These are phyloP conservation scores for Biscutella laevigata DNA, from an alignment of 441 rosid species.

Conservation along the genomic window DNA sequence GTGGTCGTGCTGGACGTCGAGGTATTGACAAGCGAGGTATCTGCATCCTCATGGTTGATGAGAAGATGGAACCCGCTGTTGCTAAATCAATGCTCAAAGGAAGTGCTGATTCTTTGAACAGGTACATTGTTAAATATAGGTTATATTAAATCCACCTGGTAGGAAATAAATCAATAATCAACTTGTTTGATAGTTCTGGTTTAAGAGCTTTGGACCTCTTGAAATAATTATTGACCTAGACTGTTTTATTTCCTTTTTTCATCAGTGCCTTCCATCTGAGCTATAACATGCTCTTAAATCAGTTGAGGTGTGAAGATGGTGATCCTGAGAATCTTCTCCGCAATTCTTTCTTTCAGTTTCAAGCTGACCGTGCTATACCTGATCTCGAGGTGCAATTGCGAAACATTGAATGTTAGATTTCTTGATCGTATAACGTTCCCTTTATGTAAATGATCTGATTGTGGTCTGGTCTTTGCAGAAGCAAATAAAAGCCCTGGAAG, in stretches of 20 bases:
- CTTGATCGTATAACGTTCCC: background rate
- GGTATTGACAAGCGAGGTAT: constrained; percentile 94
- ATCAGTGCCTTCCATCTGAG: constrained; percentile 93
- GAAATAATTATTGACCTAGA: constrained; percentile 2
- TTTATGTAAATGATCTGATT: constrained; percentile 13
- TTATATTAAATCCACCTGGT: background rate
- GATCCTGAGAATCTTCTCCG: constrained; percentile 95
- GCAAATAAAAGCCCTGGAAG: constrained; percentile 67
- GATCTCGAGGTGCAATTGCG: constrained; percentile 60
- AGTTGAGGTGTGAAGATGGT: constrained; percentile 87
- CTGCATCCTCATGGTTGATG: constrained; percentile 95
- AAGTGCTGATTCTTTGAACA: constrained; percentile 91
- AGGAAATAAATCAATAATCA: background rate
- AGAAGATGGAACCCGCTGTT: constrained; percentile 90
- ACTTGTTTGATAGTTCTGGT: background rate
- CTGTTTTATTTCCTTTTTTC: constrained; percentile 15
- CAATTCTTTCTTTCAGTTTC: constrained; percentile 94
- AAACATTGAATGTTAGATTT: background rate
- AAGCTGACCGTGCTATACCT: constrained; percentile 90
- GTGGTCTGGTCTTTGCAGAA: constrained; percentile 42
- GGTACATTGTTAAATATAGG: constrained; percentile 33
- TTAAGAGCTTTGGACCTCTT: background rate
- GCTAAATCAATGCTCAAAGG: constrained; percentile 96
- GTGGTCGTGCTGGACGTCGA: constrained; percentile 99
- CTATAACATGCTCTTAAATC: constrained; percentile 98